Conservation (phyloP, 192 early-diverging fungal genomes). For the Backusella liffmaniae region DNA sequence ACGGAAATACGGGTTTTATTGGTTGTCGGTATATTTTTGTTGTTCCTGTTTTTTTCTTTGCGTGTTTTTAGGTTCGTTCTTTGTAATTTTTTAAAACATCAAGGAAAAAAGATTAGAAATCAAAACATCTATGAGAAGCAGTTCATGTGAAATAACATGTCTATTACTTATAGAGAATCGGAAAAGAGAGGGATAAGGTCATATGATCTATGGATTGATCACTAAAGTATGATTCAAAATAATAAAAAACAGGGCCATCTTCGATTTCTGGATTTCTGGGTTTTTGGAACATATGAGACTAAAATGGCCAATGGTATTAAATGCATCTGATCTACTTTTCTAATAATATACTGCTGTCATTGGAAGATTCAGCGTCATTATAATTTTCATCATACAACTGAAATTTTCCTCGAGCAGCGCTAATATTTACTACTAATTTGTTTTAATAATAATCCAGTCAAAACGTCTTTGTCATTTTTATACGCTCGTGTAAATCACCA, state of each 20-base stretch:
- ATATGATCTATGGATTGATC: background rate
- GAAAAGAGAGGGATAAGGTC: background rate
- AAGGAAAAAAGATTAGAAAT: conserved; percentile 5
- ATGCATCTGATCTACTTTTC: background rate
- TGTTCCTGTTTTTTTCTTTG: background rate
- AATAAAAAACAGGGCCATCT: background rate
- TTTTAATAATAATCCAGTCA: background rate
- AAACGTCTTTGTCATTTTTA: background rate
- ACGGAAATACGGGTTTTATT: background rate
- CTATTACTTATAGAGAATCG: background rate
- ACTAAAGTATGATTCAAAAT: background rate
- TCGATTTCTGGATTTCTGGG: background rate
- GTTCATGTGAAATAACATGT: background rate
- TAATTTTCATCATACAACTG: background rate
- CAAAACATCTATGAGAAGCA: background rate
- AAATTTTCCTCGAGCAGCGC: background rate
- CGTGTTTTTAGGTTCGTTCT: background rate
- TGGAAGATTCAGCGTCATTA: background rate
- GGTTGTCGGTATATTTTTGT: background rate
- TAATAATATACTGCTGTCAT: background rate
- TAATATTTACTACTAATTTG: background rate
- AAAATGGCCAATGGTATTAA: background rate
- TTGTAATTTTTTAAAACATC: background rate
- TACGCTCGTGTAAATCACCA: background rate
- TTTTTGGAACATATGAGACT: background rate